Evolutionary conservation across 176 grass and related monocot species (phyloP), one percentile per base, ranked within the genome.

Genomic region (Triticum timopheevii): DNA sequence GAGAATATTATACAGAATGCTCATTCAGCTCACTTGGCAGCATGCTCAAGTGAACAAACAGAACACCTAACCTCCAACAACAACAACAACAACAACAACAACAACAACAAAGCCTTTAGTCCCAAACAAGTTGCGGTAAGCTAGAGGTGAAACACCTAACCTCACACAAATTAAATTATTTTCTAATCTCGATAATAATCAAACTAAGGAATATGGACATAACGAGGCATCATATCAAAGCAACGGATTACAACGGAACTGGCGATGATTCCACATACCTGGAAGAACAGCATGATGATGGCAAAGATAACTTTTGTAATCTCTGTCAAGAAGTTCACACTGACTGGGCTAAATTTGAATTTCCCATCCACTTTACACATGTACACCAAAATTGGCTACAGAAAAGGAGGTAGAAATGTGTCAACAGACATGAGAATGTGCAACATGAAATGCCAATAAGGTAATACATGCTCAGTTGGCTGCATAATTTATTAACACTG

Each of bases 271-370:
- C 31, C 25, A 88, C 90, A 85, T 85, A 98, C 96, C 93, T 98
- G 96, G 76, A 95, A 76, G 28, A 89, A 81, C 54, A 98, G 67
- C 96, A 98, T 98, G 77, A 94, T 71, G 70, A 94, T 80, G 54
- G 96, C 92, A 89, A 98, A 95, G 36, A 95, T 61, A 66, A 95
- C 86, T 85, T 98, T 98, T 30, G 93, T 91, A 82, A 92, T 54
- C 90, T 98, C 96, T 30, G 96, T 98, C 84, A 95, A 92, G 91
- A 98, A 95, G 86, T 98, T 98, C 74, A 98, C 96, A 28, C 96
- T 95, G 73, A 98, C 82, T 47, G 96, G 96, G 88, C 96, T 98
- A 91, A 95, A 98, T 82, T 98, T 95, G 82, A 98, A 98, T 65
- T 90, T 95, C 23, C 96, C 96, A 80, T 98, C 91, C 83, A 92